These are phyloP conservation scores for Hyaloscypha variabilis DNA, from an alignment of 495 filamentous ascomycete species.

Conservation along the genomic window DNA sequence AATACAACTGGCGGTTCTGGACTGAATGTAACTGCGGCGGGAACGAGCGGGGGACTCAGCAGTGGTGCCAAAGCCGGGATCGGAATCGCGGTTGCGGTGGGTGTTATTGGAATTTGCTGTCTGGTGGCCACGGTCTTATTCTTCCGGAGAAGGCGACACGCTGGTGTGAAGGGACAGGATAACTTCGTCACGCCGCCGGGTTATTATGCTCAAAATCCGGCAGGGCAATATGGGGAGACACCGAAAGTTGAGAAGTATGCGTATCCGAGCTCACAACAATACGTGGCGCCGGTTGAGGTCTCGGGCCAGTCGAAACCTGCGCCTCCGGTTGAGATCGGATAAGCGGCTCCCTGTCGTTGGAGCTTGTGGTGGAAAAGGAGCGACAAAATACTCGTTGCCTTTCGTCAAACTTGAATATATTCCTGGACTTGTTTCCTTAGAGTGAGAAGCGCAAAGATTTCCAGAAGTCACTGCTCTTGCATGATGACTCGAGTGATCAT, in stretches of 20 bases:
- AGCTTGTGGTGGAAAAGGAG: no score
- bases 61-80: neutral
- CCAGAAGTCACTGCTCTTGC: no score
- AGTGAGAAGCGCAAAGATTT: no score
- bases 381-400: no score
- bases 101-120: neutral
- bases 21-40: neutral
- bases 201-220: neutral
- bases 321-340: neutral
- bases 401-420: no score
- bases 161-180: neutral
- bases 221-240: neutral
- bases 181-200: neutral
- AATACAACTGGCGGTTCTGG: neutral
- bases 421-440: no score
- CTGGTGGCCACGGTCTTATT: neutral
- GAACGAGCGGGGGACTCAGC: neutral
- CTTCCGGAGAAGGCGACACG: neutral
- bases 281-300: neutral
- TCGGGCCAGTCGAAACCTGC: neutral
- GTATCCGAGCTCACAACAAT: neutral
- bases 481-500: no score
- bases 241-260: neutral
- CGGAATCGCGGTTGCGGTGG: neutral
- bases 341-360: neutral